Percentiles rank a stretch among this genome's conserved stretches.
Evolutionary conservation across 2,329 filamentous ascomycete species (phyloP).

Genomic region (Aaosphaeria pasadenensis): DNA sequence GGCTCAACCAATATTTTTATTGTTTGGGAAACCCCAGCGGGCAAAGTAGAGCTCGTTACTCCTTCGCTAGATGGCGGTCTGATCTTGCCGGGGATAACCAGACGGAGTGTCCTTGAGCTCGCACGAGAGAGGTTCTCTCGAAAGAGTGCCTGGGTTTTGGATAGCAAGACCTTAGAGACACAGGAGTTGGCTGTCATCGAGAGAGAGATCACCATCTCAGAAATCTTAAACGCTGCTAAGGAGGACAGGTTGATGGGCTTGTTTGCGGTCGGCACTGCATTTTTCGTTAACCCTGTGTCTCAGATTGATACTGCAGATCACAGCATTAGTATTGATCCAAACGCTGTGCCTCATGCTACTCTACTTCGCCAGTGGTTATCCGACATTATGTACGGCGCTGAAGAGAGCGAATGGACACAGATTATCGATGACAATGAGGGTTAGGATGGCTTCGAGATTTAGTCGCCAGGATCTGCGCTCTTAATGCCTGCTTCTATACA

Average conservation of each 20-base stretch:
- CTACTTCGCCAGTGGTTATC: constrained; percentile 1
- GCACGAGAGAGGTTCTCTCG: not conserved
- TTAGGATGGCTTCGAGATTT: too few species aligned
- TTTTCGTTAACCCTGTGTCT: not conserved
- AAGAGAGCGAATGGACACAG: constrained; percentile 1
- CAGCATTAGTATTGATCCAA: not conserved
- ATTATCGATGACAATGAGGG: not conserved
- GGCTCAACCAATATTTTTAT: not conserved
- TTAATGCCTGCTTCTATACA: too few species aligned
- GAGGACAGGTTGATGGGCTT: not conserved
- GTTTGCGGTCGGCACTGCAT: not conserved
- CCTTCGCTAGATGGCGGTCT: not conserved
- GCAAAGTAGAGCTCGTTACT: not conserved
- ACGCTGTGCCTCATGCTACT: constrained; percentile 1
- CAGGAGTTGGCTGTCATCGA: not conserved
- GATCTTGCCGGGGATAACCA: not conserved
- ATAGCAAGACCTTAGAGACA: not conserved
- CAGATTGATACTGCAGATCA: not conserved
- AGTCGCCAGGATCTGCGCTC: too few species aligned
- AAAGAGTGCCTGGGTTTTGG: not conserved
- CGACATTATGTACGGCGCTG: constrained; percentile 3
- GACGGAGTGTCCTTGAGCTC: not conserved
- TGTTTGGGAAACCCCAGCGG: not conserved
- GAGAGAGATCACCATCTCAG: not conserved
- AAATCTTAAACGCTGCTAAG: not conserved